Evolutionary conservation across 2,329 filamentous ascomycete genomes (phyloP), one percentile per base, ranked within the genome.

Genomic region (Penicillium thymicola): DNA sequence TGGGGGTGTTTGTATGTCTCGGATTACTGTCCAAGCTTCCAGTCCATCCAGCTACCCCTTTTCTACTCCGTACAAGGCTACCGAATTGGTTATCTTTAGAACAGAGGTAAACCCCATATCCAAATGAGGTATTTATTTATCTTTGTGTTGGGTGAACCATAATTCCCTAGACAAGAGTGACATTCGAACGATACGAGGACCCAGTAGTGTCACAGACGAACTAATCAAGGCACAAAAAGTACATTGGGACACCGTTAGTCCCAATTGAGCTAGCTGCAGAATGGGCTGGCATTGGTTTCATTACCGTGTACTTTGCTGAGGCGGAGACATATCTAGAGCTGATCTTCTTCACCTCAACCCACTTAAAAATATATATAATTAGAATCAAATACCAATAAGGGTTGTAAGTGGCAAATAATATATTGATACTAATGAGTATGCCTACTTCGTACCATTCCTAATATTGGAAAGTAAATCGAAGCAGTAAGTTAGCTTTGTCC

Each of bases 1-100:
- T 51, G 18, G 13, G 13, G 13, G 45, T 50, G 38, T 23, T 14
- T 43, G 38, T 27, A 45, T 52, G 54, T 55, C 54, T 52, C 5
- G 41, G 28, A 34, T 54, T 21, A 10, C 11, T 7, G 48, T 55
- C 47, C 41, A 56, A 55, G 53, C 47, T 51, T 21, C 53, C 25
- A 13, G 23, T 28, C 28, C 30, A 21, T 51, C 30, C 36, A 47
- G 34, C 27, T 40, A 54, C 8, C 44, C 28, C 28, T 32, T 25
- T 45, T 16, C 18, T 23, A 34, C 14, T 34, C 32, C 32, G 32
- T 16, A 23, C 44, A 28, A 52, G 41, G 36, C 41, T 36, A 41
- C 36, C 46, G 28, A 52, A 30, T 45, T 40, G 32, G 34, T 36
- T 52, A 56, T 46, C 27, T 40, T 56, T 56, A 56, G 48, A 56